A percentile compares a stretch with the other conserved stretches of the same genome.
Conservation (phyloP, 331 rosid species). For the Erythrophleum ivorense region DNA sequence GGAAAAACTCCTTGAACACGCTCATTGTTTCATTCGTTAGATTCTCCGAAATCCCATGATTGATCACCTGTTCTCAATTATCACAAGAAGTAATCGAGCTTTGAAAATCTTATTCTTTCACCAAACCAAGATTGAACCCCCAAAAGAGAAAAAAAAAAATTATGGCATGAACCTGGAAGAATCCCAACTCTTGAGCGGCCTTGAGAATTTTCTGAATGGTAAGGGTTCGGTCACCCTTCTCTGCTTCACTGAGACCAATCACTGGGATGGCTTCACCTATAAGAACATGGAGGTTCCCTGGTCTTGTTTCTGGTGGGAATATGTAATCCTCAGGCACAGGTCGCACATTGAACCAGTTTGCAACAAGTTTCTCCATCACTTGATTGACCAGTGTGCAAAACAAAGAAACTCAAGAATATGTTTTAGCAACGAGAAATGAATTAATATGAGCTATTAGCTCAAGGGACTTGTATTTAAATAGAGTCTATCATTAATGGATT, state of each 20-base stretch:
- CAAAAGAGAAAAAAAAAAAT: no score
- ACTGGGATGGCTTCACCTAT: slow-evolving; percentile 50
- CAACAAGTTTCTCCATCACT: slow-evolving; percentile 47
- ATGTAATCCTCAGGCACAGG: slow-evolving; percentile 51
- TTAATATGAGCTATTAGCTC: not conserved
- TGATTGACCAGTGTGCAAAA: not conserved
- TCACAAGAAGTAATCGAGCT: not conserved
- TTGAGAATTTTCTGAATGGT: slow-evolving; percentile 48
- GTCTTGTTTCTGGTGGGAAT: slow-evolving; percentile 54
- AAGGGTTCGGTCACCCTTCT: slow-evolving; percentile 26
- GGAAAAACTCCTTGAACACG: slow-evolving; percentile 56
- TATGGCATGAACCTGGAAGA: slow-evolving; percentile 49
- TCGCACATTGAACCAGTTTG: slow-evolving; percentile 46
- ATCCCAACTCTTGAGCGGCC: slow-evolving; percentile 56
- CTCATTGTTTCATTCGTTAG: slow-evolving; percentile 42
- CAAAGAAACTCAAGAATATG: not conserved
- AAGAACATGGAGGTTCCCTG: slow-evolving; percentile 43
- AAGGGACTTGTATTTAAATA: not conserved
- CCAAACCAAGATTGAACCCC: not conserved
- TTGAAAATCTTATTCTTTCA: not conserved
- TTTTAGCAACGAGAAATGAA: not conserved
- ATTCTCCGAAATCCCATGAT: slow-evolving; percentile 55
- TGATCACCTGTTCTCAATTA: slow-evolving; percentile 29
- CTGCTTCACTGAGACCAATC: slow-evolving; percentile 40
- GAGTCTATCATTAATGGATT: not conserved